Percentiles rank a stretch among this genome's conserved stretches.
Evolutionary conservation across 306 rosid genomes (phyloP).

Genomic region (Sechiopsis laciniata): DNA sequence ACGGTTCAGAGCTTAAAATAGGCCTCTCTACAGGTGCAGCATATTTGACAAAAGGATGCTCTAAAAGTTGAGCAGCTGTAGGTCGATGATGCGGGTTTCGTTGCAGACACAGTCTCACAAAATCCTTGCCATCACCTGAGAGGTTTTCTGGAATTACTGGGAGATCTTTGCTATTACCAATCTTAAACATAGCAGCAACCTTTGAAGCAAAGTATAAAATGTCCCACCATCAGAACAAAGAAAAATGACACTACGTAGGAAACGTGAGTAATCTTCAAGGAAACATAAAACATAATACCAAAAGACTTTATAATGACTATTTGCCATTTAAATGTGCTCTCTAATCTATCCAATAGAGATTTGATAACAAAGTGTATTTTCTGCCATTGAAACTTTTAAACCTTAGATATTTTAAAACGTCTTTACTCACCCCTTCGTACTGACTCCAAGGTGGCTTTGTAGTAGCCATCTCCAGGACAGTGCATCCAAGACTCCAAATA

Average conservation of each 20-base stretch:
- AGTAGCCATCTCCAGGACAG: constrained; percentile 98
- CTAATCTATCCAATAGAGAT: constrained; percentile 7
- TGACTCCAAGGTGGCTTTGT: constrained; percentile 99
- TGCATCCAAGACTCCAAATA: constrained; percentile 99
- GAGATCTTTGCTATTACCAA: constrained; percentile 71
- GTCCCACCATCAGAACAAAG: constrained; percentile 24
- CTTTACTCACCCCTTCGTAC: constrained; percentile 85
- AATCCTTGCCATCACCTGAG: constrained; percentile 80
- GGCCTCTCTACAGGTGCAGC: constrained; percentile 61
- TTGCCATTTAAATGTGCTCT: not conserved
- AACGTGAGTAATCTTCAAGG: not conserved
- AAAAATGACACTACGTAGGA: not conserved
- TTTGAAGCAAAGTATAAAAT: constrained; percentile 34
- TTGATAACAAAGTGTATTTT: not conserved
- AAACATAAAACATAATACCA: not conserved
- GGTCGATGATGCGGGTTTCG: constrained; percentile 67
- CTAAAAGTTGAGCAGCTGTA: constrained; percentile 65
- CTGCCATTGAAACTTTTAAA: not conserved
- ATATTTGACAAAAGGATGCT: constrained; percentile 75
- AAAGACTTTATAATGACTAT: not conserved
- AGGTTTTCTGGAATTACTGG: constrained; percentile 72
- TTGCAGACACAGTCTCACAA: constrained; percentile 70
- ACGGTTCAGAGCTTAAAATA: constrained; percentile 39
- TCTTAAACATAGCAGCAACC: constrained; percentile 96
- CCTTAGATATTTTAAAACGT: not conserved